phyloP scores from a whole-genome alignment of 2,329 filamentous ascomycete species.

The Sphaerulina musiva region DNA sequence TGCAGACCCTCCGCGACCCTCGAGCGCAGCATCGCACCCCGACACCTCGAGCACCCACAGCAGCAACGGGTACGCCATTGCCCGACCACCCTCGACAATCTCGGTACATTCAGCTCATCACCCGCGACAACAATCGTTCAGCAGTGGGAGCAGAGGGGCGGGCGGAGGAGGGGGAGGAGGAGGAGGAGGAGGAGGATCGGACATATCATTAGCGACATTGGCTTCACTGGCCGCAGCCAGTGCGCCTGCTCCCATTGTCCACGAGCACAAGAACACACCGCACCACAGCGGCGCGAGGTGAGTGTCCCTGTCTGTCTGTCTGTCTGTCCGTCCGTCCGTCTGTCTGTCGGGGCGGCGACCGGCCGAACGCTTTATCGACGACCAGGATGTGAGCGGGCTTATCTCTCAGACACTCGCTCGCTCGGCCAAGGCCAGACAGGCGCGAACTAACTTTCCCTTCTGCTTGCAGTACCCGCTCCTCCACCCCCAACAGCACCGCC shows the following conservation, averaged over 20 bases:
- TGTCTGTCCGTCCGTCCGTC: background rate
- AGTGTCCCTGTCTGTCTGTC: background rate
- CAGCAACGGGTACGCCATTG: constrained; percentile 43
- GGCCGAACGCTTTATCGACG: background rate
- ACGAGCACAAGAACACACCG: background rate
- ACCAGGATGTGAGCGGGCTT: background rate
- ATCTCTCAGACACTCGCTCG: background rate
- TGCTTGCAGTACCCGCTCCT: constrained; percentile 24
- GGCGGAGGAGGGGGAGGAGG: background rate
- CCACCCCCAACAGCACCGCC: constrained; percentile 32
- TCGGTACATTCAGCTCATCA: constrained; percentile 40
- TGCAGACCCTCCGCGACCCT: constrained; percentile 14
- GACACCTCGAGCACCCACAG: constrained; percentile 8
- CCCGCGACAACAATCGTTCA: constrained; percentile 10
- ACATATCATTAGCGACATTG: constrained; percentile 32
- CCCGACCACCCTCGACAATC: constrained; percentile 49
- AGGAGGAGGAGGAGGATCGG: background rate
- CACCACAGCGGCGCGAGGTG: constrained; percentile 12
- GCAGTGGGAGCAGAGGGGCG: background rate
- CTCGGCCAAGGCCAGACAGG: too few relatives aligned
- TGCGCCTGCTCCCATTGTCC: constrained; percentile 18
- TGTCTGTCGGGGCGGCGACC: background rate
- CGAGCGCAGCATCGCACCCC: constrained; percentile 8
- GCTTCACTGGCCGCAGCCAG: constrained; percentile 23
- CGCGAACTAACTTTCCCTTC: constrained; percentile 1